Percentiles rank a stretch among this genome's conserved stretches.
phyloP scores from a whole-genome alignment of 495 filamentous ascomycete species.

The Amphirosellinia nigrospora region DNA sequence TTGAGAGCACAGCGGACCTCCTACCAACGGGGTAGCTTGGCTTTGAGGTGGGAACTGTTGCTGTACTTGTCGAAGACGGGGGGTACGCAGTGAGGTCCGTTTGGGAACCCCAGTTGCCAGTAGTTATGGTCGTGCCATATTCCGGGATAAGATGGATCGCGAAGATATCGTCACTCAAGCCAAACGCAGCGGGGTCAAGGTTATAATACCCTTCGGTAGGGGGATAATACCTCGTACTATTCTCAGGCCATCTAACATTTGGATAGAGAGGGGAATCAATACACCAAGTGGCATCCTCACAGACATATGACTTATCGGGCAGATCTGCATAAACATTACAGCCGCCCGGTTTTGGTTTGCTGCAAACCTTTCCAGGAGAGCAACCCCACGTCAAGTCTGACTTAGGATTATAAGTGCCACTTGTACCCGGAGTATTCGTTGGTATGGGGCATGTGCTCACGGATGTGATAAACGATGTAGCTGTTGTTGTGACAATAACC shows the following conservation, averaged over 20 bases:
- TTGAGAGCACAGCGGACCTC: conserved; percentile 30
- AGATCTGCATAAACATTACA: conserved; percentile 63
- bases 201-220: conserved; percentile 66
- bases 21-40: conserved; percentile 3
- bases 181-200: conserved; percentile 66
- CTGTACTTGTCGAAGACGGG: conserved; percentile 28
- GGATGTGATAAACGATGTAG: conserved; percentile 34
- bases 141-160: conserved; percentile 31
- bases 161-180: conserved; percentile 68
- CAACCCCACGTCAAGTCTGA: conserved; percentile 65
- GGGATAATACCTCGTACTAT: conserved; percentile 56
- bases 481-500: conserved; percentile 33
- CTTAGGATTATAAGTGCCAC: conserved; percentile 26
- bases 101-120: conserved; percentile 56
- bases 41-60: conserved; percentile 13
- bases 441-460: conserved; percentile 42
- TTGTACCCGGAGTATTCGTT: conserved; percentile 26
- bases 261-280: conserved; percentile 49
- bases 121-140: conserved; percentile 42
- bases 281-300: conserved; percentile 59
- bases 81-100: conserved; percentile 48
- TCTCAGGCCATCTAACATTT: conserved; percentile 48
- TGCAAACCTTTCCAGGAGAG: conserved; percentile 66
- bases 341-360: conserved; percentile 48
- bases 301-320: conserved; percentile 60